Evolutionary conservation across 2,329 filamentous ascomycete species (phyloP).

Genomic region (Aspergillus nomiae): DNA sequence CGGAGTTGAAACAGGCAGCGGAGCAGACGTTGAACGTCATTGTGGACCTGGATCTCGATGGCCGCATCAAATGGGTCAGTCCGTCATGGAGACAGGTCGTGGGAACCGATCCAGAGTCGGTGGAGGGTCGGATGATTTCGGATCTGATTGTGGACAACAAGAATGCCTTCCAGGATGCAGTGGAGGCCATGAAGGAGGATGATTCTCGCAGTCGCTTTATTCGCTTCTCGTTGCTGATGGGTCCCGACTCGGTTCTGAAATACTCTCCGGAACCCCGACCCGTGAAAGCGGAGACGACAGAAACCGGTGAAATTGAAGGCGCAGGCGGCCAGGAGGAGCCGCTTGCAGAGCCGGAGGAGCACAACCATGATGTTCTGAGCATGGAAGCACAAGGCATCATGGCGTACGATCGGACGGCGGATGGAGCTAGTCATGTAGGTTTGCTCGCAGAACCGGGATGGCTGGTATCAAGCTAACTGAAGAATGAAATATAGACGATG

Average conservation of each 20-base stretch:
- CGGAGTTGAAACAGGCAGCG: conserved; percentile 91
- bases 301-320: conserved; percentile 18
- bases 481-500: conserved; percentile 70
- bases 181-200: conserved; percentile 88
- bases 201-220: conserved; percentile 91
- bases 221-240: conserved; percentile 73
- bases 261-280: conserved; percentile 39
- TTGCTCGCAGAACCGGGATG: background rate
- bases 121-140: conserved; percentile 75
- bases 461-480: conserved; percentile 24
- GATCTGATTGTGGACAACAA: conserved; percentile 82
- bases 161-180: conserved; percentile 75
- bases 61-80: conserved; percentile 91
- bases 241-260: conserved; percentile 67
- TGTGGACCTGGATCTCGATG: conserved; percentile 87
- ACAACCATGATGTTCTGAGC: conserved; percentile 64
- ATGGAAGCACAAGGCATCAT: conserved; percentile 98
- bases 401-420: conserved; percentile 88
- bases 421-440: conserved; percentile 86
- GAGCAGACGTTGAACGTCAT: conserved; percentile 97
- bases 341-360: conserved; percentile 41
- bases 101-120: conserved; percentile 71
- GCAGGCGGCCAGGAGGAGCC: conserved; percentile 38
- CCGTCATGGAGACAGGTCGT: conserved; percentile 94
- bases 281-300: conserved; percentile 17